phyloP scores from a whole-genome alignment of 1,139 yeast genomes.

The Candida sanyaensis region DNA sequence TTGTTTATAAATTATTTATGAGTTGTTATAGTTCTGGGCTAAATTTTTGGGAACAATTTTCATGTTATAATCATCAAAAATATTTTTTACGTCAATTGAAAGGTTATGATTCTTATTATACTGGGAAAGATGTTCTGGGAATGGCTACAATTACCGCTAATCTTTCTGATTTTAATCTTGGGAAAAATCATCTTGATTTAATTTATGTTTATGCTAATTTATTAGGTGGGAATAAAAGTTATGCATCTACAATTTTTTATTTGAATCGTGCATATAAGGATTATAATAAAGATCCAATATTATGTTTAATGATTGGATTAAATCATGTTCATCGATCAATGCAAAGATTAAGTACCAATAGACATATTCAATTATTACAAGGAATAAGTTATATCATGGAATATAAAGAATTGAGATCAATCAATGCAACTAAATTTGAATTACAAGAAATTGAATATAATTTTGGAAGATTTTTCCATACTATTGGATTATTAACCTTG shows the following conservation, averaged over 20 bases:
- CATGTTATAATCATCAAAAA: constrained; percentile 84
- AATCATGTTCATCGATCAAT: constrained; percentile 89
- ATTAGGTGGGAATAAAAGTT: constrained; percentile 80
- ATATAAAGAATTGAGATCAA: constrained; percentile 52
- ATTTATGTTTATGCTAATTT: constrained; percentile 78
- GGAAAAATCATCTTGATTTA: constrained; percentile 66
- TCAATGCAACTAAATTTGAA: constrained; percentile 49
- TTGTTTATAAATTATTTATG: constrained; percentile 64
- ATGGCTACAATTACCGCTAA: constrained; percentile 68
- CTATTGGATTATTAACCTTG: constrained; percentile 70
- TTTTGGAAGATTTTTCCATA: constrained; percentile 81
- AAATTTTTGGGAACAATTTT: constrained; percentile 58
- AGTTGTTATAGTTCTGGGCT: constrained; percentile 68
- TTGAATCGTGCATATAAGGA: constrained; percentile 62
- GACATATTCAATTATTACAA: constrained; percentile 85
- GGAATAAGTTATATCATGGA: constrained; percentile 79
- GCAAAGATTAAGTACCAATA: constrained; percentile 83
- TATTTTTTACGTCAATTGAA: constrained; percentile 86
- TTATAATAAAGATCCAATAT: constrained; percentile 73
- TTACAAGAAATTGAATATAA: constrained; percentile 82
- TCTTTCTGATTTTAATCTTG: constrained; percentile 39
- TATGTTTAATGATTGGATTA: constrained; percentile 72
- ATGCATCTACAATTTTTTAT: constrained; percentile 74
- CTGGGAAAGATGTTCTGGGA: constrained; percentile 60
- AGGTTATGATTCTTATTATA: constrained; percentile 73